Percentiles rank a stretch among this genome's conserved stretches.
Evolutionary conservation across 768 basidiomycete species (phyloP).

Genomic region (Pleurotus tuber-regium): DNA sequence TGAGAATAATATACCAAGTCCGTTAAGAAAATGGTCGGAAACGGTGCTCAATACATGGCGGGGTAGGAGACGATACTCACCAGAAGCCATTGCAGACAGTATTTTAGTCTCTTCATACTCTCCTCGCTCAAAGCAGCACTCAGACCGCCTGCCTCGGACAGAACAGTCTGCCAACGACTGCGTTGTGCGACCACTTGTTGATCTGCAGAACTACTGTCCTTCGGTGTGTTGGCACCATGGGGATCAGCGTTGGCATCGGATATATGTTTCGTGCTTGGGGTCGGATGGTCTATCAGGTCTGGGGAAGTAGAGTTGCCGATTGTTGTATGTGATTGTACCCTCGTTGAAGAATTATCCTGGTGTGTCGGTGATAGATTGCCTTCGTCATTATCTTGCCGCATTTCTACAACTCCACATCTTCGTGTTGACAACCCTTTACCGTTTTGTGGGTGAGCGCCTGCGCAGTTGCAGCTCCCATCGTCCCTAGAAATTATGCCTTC

Average conservation of each 20-base stretch:
- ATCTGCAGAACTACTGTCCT: slow-evolving; percentile 22
- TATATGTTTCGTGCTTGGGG: slow-evolving; percentile 24
- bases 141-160: slow-evolving; percentile 85
- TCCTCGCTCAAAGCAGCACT: slow-evolving; percentile 89
- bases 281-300: no score
- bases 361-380: no score
- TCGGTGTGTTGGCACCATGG: slow-evolving; percentile 12
- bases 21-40: slow-evolving; percentile 1
- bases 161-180: slow-evolving; percentile 82
- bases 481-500: no score
- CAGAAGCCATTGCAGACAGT: slow-evolving; percentile 87
- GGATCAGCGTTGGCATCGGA: slow-evolving; percentile 7
- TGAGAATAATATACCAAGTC: slow-evolving; percentile 24
- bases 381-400: no score
- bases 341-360: no score
- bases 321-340: not conserved
- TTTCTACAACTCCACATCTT: no score
- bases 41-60: no score
- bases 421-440: no score
- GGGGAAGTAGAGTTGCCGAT: not conserved
- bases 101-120: slow-evolving; percentile 81
- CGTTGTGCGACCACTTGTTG: slow-evolving; percentile 59
- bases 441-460: no score
- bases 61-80: no score
- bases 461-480: no score